Evolutionary conservation across 192 early-diverging fungal genomes (phyloP).

Genomic region (Backusella sp.): DNA sequence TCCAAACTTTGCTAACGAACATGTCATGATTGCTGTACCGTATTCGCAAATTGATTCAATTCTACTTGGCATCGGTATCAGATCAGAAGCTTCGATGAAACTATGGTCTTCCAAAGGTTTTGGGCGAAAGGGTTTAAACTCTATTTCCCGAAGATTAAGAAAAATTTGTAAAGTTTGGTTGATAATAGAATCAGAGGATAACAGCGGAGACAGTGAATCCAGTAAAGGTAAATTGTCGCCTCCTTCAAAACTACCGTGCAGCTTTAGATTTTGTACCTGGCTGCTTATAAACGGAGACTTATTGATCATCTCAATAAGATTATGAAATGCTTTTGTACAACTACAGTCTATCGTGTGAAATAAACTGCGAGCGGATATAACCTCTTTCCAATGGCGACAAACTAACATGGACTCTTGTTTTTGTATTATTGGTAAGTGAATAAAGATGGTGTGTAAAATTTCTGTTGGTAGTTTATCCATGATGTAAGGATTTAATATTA

Average conservation of each 20-base stretch:
- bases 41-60: neutral
- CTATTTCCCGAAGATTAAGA: neutral
- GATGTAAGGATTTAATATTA: neutral
- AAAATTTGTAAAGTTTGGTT: neutral
- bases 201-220: neutral
- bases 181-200: neutral
- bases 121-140: neutral
- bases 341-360: neutral
- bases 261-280: neutral
- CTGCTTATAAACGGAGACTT: neutral
- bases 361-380: neutral
- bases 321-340: neutral
- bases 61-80: neutral
- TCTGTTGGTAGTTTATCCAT: neutral
- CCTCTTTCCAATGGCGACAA: neutral
- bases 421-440: neutral
- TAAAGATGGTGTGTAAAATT: neutral
- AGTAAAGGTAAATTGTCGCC: neutral
- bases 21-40: neutral
- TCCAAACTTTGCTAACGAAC: neutral
- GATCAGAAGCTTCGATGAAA: neutral
- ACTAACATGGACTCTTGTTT: neutral
- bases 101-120: neutral
- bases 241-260: neutral
- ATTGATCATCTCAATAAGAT: neutral